Conservation (phyloP, 495 filamentous ascomycete species). For the Pseudomonodictys pantanalensis region DNA sequence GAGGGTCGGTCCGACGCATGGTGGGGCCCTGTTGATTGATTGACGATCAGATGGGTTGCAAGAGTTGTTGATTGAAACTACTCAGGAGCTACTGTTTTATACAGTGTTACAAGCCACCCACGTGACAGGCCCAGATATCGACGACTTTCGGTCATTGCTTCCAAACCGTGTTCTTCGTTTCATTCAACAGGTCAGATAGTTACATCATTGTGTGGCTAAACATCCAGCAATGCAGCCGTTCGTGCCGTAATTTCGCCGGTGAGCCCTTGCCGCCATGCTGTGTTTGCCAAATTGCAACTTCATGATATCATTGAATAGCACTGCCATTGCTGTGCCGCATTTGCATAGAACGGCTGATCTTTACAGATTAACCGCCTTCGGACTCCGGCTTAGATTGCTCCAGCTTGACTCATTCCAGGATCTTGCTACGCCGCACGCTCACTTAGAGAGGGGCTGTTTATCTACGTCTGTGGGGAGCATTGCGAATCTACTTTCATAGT, state of each 20-base stretch:
- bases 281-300: not conserved
- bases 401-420: not conserved
- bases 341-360: not conserved
- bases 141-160: not conserved
- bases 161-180: not conserved
- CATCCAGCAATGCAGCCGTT: not conserved
- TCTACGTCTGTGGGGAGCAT: not conserved
- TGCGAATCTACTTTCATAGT: not conserved
- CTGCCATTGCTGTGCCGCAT: not conserved
- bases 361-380: not conserved
- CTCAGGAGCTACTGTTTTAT: no score
- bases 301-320: not conserved
- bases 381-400: not conserved
- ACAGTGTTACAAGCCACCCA: no score
- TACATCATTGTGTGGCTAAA: not conserved
- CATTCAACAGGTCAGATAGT: not conserved
- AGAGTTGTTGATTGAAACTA: no score
- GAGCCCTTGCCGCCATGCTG: not conserved
- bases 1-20: not conserved
- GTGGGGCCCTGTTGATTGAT: no score
- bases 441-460: not conserved
- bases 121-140: not conserved
- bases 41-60: no score
- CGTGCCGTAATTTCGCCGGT: not conserved
- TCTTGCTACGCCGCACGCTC: not conserved